Evolutionary conservation across 441 rosid species (phyloP).

Genomic region (Adansonia grandidieri): DNA sequence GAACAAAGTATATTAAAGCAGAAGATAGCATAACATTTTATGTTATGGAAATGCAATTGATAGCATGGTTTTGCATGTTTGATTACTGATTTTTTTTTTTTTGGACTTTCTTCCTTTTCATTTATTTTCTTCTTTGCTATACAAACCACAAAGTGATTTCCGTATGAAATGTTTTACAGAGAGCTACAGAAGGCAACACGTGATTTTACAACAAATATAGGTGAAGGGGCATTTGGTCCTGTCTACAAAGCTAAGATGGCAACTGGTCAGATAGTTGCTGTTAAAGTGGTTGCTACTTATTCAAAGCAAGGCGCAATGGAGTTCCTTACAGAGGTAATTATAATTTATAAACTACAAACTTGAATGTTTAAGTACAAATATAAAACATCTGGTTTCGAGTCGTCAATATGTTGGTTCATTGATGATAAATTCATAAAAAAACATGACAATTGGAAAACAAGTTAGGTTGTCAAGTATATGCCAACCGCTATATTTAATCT

Average conservation of each 20-base stretch:
- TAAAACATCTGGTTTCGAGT: neutral
- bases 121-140: neutral
- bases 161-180: conserved; percentile 40
- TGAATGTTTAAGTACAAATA: neutral
- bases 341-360: neutral
- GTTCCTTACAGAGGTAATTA: conserved; percentile 65
- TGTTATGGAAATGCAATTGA: neutral
- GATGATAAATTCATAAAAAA: neutral
- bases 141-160: neutral
- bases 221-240: conserved; percentile 81
- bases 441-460: neutral
- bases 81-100: neutral
- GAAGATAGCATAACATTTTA: neutral
- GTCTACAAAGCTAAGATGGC: conserved; percentile 71
- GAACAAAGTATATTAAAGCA: neutral
- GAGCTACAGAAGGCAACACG: conserved; percentile 65
- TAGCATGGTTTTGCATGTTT: neutral
- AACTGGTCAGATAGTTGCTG: conserved; percentile 64
- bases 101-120: neutral
- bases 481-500: neutral
- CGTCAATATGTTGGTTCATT: neutral
- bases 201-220: conserved; percentile 60
- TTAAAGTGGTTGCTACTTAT: conserved; percentile 67
- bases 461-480: too few species aligned
- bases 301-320: conserved; percentile 78